Conservation (phyloP, 2,329 filamentous ascomycete genomes). For the Trichoderma atroviride region DNA sequence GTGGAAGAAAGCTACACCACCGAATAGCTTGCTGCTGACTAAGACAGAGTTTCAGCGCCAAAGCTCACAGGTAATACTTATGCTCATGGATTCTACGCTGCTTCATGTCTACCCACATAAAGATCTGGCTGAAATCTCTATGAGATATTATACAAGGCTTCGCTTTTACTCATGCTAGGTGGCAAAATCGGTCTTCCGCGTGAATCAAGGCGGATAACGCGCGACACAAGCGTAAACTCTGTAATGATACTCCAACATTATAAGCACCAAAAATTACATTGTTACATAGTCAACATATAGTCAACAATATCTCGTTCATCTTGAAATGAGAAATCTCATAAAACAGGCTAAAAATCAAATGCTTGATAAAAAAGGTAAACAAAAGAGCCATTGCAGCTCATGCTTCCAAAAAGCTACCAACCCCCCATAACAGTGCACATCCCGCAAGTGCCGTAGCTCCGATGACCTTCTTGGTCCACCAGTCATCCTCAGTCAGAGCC, state of each 20-base stretch:
- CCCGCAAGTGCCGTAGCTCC: constrained; percentile 65
- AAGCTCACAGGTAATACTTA: not conserved
- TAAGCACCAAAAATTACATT: not conserved
- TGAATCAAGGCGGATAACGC: no score
- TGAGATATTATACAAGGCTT: no score
- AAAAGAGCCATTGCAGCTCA: constrained; percentile 5
- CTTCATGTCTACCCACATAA: not conserved
- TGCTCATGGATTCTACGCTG: not conserved
- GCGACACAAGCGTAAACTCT: no score
- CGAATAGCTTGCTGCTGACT: constrained; percentile 5
- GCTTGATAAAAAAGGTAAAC: not conserved
- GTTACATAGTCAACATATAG: not conserved
- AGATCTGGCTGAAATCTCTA: no score
- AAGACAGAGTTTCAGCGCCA: not conserved
- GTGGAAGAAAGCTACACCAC: not conserved
- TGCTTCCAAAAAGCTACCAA: constrained; percentile 56
- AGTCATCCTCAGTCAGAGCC: constrained; percentile 65
- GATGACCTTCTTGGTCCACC: constrained; percentile 66
- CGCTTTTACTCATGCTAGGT: not conserved
- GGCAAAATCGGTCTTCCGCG: no score
- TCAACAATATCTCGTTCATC: not conserved
- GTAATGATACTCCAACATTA: no score
- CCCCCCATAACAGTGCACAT: constrained; percentile 61
- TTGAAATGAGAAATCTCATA: not conserved
- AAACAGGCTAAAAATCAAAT: not conserved